Conservation (phyloP, 805 yeast species). For the Wickerhamiella spandovensis region DNA sequence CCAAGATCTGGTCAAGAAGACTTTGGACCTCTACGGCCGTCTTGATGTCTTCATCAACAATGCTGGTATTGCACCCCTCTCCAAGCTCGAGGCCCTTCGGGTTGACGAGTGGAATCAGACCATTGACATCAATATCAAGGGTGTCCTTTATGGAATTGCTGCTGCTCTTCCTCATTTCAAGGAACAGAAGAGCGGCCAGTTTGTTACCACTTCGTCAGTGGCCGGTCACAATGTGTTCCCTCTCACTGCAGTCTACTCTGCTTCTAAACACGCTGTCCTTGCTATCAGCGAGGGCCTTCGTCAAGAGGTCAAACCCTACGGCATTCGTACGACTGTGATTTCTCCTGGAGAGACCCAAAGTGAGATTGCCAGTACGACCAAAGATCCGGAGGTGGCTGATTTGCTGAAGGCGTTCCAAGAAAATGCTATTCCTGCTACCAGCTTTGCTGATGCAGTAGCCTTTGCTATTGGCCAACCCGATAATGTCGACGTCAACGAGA, state of each 20-base stretch:
- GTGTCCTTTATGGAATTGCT: background rate
- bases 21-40: background rate
- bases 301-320: slow-evolving; percentile 57
- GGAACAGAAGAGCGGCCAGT: background rate
- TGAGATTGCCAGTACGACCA: slow-evolving; percentile 30
- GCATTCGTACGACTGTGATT: slow-evolving; percentile 50
- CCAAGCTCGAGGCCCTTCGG: background rate
- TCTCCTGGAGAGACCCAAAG: slow-evolving; percentile 68
- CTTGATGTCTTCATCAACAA: background rate
- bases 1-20: background rate
- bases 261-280: slow-evolving; percentile 22
- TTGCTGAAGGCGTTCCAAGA: background rate
- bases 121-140: background rate
- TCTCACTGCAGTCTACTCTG: background rate
- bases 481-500: slow-evolving; percentile 2
- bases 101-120: background rate
- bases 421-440: background rate
- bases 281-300: slow-evolving; percentile 45
- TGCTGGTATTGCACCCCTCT: background rate
- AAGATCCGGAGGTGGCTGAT: background rate
- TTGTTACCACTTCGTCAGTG: background rate
- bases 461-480: slow-evolving; percentile 1
- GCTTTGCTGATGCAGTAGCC: background rate
- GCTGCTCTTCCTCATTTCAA: background rate
- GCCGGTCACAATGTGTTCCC: background rate